A percentile compares a stretch with the other conserved stretches of the same genome.
These are phyloP conservation scores for Achaetomiella virescens DNA, from an alignment of 495 filamentous ascomycete species.

Conservation along the genomic window DNA sequence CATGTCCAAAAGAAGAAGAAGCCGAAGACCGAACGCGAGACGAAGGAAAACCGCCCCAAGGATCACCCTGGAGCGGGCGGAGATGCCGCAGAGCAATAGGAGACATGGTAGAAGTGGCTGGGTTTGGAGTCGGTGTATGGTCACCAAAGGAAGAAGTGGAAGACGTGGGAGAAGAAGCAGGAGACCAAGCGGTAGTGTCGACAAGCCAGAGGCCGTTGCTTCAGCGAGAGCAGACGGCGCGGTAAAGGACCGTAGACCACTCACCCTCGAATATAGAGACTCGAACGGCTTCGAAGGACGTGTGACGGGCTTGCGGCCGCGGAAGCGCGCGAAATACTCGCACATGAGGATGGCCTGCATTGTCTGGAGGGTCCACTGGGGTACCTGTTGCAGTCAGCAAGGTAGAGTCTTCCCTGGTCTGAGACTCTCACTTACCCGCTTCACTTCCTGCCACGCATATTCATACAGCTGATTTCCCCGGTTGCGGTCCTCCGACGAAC, in stretches of 20 bases:
- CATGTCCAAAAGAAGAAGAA: slow-evolving; percentile 15
- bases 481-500: slow-evolving; percentile 39
- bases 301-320: slow-evolving; percentile 41
- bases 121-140: slow-evolving; percentile 25
- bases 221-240: slow-evolving; percentile 23
- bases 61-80: slow-evolving; percentile 13
- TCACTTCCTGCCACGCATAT: slow-evolving; percentile 40
- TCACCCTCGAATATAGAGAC: slow-evolving; percentile 47
- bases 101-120: slow-evolving; percentile 19
- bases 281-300: slow-evolving; percentile 43
- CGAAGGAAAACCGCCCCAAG: slow-evolving; percentile 24
- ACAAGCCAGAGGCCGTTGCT: slow-evolving; percentile 25
- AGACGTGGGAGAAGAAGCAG: slow-evolving; percentile 23
- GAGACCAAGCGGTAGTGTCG: slow-evolving; percentile 34
- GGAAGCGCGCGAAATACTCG: slow-evolving; percentile 49
- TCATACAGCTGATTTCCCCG: slow-evolving; percentile 41
- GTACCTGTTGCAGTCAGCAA: slow-evolving; percentile 25
- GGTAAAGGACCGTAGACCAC: slow-evolving; percentile 32
- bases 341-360: slow-evolving; percentile 53
- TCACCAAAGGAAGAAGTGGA: slow-evolving; percentile 27
- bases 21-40: slow-evolving; percentile 17
- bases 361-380: slow-evolving; percentile 41
- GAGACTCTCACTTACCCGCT: slow-evolving; percentile 23
- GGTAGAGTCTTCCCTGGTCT: not conserved
- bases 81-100: slow-evolving; percentile 17